These are phyloP conservation scores for Dictyostelium discoideum DNA, from an alignment of 78 protist genomes.

Conservation along the genomic window dicty_2.7 NC_007089.4:720501-721000, in stretches of 20 bases:
- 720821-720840: slow-evolving; percentile 14
- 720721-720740: neutral
- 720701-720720: neutral
- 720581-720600: slow-evolving; percentile 21
- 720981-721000: neutral
- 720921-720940: neutral
- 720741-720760: neutral
- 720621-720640: slow-evolving; percentile 19
- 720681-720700: slow-evolving; percentile 23
- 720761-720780: neutral
- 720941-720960: slow-evolving; percentile 22
- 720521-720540: neutral
- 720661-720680: slow-evolving; percentile 73
- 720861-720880: neutral
- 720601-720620: slow-evolving; percentile 41
- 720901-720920: slow-evolving; percentile 42
- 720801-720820: neutral
- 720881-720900: neutral
- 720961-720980: slow-evolving; percentile 10
- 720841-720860: slow-evolving; percentile 38
- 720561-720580: slow-evolving; percentile 45
- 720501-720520: neutral
- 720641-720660: neutral
- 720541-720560: neutral
- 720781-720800: neutral